Base-by-base conservation (phyloP, 805 yeast species). In the Candida hispaniensis region DNA sequence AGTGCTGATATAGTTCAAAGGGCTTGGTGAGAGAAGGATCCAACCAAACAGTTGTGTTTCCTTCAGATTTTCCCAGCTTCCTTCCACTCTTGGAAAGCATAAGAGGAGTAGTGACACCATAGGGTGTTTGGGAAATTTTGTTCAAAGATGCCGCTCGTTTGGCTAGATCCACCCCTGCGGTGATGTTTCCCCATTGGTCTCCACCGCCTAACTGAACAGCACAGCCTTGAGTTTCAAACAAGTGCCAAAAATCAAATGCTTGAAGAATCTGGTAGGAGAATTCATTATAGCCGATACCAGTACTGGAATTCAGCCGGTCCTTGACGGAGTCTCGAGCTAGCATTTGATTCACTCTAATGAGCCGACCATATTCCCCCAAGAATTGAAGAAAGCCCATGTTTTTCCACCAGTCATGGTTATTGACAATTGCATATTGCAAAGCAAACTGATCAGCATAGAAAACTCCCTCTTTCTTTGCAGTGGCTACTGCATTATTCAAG, bases 151-250 rank as follows among this genome's bases (percentile, higher is more conserved):
- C 55, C 34, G 38, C 42, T 26, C 44, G 22, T 10, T 26, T 38
- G 12, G 39, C 19, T 40, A 91, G 64, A 49, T 91, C 98, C 23
- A 81, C 70, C 0, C 98, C 98, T 1, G 97, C 96, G 2, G 93
- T 82, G 41, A 91, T 91, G 49, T 91, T 91, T 1, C 98, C 98
- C 85, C 95, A 91, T 57, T 91, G 98, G 54, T 91, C 98, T 51
- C 80, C 85, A 5, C 98, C 98, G 14, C 98, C 98, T 6, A 63
- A 75, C 59, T 91, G 97, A 9, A 85, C 57, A 26, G 66, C 63
- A 26, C 86, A 86, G 3, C 62, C 56, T 21, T 70, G 57, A 10
- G 68, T 53, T 22, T 66, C 66, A 60, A 72, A 73, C 40, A 91
- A 59, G 51, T 86, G 83, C 66, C 78, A 83, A 51, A 83, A 91